Evolutionary conservation across 805 yeast species (phyloP), one percentile per base, ranked within the genome.

Genomic region (Zygoascus tannicola): DNA sequence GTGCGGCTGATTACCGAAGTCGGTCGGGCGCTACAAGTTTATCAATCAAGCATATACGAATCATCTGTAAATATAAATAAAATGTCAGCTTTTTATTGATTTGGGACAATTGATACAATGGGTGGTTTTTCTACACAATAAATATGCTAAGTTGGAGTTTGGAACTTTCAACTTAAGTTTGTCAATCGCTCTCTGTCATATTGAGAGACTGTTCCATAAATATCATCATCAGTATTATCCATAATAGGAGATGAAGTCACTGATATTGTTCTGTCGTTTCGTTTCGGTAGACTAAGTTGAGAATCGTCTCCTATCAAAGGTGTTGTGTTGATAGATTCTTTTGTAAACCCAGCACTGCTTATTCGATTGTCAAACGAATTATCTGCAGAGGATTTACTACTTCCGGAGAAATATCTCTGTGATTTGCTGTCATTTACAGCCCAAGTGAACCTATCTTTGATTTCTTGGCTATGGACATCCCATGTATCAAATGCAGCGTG

Each of bases 331-430:
- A 38, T 37, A 7, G 44, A 19, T 21, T 48, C 51, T 26, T 42
- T 39, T 14, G 53, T 43, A 23, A 50, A 50, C 12, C 53, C 53
- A 10, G 53, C 53, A 32, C 53, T 45, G 20, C 41, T 35, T 20
- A 50, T 50, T 19, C 43, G 43, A 35, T 41, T 35, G 36, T 40
- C 38, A 23, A 34, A 30, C 15, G 33, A 15, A 3, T 19, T 16
- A 18, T 22, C 22, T 5, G 46, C 26, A 7, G 18, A 32, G 37
- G 15, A 33, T 8, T 10, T 28, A 7, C 26, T 3, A n/a, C 37
- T 30, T 4, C 37, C 43, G 33, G 37, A 21, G n/a, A 20, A 20
- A 7, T n/a, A 15, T 40, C 38, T 8, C 3, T 19, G 18, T 16
- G 15, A 32, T 5, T 14, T 21, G 38, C 7, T 32, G 23, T 22